phyloP scores from a whole-genome alignment of 345 rosid genomes.

The Eucalyptus decipiens region DNA sequence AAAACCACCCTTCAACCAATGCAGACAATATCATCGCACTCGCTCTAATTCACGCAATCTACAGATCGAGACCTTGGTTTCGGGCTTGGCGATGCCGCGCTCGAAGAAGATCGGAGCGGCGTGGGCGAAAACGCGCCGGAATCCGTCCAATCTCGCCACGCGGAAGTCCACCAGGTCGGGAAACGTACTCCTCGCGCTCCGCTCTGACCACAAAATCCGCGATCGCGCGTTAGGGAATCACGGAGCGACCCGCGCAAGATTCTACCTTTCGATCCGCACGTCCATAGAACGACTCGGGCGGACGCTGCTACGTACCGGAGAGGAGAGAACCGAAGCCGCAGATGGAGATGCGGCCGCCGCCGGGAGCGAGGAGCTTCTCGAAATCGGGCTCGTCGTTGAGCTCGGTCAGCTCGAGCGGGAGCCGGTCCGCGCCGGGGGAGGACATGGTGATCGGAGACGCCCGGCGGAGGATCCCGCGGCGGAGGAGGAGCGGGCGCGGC shows the following conservation, averaged over 20 bases:
- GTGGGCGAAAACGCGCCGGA: constrained; percentile 83
- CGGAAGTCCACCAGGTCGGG: constrained; percentile 73
- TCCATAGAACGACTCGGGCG: neutral
- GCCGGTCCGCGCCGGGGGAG: neutral
- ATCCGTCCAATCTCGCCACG: constrained; percentile 62
- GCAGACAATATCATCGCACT: neutral
- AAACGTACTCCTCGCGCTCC: constrained; percentile 83
- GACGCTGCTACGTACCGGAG: constrained; percentile 32
- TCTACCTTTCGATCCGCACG: neutral
- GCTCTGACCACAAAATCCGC: constrained; percentile 24
- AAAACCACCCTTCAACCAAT: neutral
- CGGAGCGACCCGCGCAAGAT: neutral
- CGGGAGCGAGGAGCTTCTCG: constrained; percentile 29
- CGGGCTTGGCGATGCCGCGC: constrained; percentile 82
- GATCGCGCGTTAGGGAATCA: neutral
- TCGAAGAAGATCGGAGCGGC: constrained; percentile 87
- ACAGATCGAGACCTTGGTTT: constrained; percentile 52
- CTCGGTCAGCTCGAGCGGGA: constrained; percentile 10
- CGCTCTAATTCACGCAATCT: neutral
- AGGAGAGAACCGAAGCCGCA: constrained; percentile 97
- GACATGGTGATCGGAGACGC: constrained; percentile 3
- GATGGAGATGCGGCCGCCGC: constrained; percentile 69
- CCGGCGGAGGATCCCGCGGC: neutral
- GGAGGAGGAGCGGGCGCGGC: neutral
- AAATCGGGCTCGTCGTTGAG: constrained; percentile 56